A percentile compares a stretch with the other conserved stretches of the same genome.
phyloP scores from a whole-genome alignment of 768 basidiomycete species.

The Clavaria fumosa region DNA sequence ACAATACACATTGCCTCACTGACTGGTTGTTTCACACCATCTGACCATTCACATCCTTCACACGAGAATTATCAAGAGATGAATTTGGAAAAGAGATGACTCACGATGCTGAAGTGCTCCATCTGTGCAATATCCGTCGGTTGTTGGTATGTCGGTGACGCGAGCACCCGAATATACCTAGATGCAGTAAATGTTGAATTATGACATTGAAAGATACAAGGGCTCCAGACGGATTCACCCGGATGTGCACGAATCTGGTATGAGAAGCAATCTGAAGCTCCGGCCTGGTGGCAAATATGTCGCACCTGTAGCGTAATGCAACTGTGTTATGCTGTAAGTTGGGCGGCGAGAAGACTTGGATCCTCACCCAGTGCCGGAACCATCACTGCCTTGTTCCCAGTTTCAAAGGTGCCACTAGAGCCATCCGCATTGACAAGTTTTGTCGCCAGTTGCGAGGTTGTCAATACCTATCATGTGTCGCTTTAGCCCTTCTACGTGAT shows the following conservation, averaged over 20 bases:
- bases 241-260: constrained; percentile 18
- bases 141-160: constrained; percentile 17
- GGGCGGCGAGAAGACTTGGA: neutral
- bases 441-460: constrained; percentile 55
- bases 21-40: neutral
- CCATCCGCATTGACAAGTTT: constrained; percentile 54
- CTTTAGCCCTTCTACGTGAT: constrained; percentile 5
- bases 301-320: constrained; percentile 14
- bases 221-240: constrained; percentile 18
- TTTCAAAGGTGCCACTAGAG: constrained; percentile 47
- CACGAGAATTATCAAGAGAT: too few species aligned
- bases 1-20: too few species aligned
- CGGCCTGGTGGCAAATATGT: constrained; percentile 25
- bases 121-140: constrained; percentile 7
- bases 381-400: constrained; percentile 46
- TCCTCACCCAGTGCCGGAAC: constrained; percentile 45
- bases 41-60: too few species aligned
- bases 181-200: neutral
- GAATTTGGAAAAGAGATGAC: neutral
- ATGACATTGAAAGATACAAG: neutral
- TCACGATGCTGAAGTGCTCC: constrained; percentile 11
- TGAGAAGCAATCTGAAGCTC: constrained; percentile 23
- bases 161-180: constrained; percentile 5
- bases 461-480: constrained; percentile 30
- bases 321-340: neutral